These are phyloP conservation scores for Helichrysum umbraculigerum DNA, from an alignment of 129 eudicot species.

Conservation along the genomic window DNA sequence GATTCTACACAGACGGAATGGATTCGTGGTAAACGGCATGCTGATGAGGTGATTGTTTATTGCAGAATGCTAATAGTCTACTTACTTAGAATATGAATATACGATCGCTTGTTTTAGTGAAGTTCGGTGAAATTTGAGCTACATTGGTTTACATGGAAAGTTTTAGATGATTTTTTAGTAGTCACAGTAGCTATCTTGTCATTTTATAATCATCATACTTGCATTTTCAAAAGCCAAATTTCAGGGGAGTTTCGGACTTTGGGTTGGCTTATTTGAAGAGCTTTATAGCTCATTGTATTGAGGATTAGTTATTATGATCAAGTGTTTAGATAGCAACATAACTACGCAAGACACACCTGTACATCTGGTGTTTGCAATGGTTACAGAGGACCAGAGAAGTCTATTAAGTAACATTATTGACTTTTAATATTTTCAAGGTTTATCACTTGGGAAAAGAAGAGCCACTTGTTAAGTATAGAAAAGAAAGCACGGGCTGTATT, in stretches of 20 bases:
- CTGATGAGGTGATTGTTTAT: constrained; percentile 63
- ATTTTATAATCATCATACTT: not conserved
- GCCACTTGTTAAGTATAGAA: not conserved
- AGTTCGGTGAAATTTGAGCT: not conserved
- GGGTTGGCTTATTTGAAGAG: too few species aligned
- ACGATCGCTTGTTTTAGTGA: not conserved
- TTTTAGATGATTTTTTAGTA: not conserved
- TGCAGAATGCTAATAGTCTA: not conserved
- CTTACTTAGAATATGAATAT: not conserved
- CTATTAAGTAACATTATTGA: not conserved
- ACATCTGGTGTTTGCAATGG: too few species aligned
- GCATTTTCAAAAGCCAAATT: not conserved
- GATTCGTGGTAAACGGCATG: constrained; percentile 72
- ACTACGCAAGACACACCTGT: too few species aligned
- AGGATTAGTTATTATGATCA: not conserved
- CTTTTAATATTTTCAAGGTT: not conserved
- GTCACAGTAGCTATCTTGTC: not conserved
- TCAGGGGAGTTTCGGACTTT: not conserved
- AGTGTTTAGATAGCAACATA: too few species aligned
- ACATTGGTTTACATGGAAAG: not conserved
- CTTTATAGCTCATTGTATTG: not conserved
- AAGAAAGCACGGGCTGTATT: not conserved
- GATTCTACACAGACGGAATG: constrained; percentile 36
- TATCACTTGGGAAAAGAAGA: not conserved
- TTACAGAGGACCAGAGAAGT: not conserved